phyloP scores from a whole-genome alignment of 2,329 filamentous ascomycete species.

The Fusarium stilboides region DNA sequence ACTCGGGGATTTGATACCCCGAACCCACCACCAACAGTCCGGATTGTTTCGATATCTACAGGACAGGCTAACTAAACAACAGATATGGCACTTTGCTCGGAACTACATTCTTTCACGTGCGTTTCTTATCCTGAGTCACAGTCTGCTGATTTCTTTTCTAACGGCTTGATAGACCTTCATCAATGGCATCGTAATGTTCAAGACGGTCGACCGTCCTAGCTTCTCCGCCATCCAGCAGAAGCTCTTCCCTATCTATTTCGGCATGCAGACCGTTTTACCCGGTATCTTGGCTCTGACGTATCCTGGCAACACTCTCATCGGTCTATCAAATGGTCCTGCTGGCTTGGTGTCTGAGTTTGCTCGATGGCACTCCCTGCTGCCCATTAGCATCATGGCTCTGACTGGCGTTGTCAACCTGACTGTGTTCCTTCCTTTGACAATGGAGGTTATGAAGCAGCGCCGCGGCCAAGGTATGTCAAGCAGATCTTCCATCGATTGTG shows the following conservation, averaged over 20 bases:
- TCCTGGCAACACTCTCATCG: slow-evolving; percentile 71
- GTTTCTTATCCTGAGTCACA: not conserved
- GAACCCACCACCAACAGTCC: no score
- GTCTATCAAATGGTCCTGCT: slow-evolving; percentile 63
- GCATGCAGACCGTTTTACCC: slow-evolving; percentile 83
- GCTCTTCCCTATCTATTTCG: slow-evolving; percentile 91
- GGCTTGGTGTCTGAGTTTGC: slow-evolving; percentile 74
- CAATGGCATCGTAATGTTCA: slow-evolving; percentile 82
- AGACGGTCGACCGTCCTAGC: slow-evolving; percentile 80
- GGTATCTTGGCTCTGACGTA: slow-evolving; percentile 83
- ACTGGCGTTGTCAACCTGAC: slow-evolving; percentile 79
- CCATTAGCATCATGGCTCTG: slow-evolving; percentile 79
- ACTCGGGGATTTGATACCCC: no score
- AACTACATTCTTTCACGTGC: slow-evolving; percentile 86
- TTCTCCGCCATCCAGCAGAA: slow-evolving; percentile 86
- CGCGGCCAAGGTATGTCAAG: slow-evolving; percentile 79
- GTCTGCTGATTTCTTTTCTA: slow-evolving; percentile 3
- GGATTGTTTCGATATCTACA: no score
- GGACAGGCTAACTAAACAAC: slow-evolving; percentile 41
- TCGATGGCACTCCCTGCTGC: slow-evolving; percentile 75
- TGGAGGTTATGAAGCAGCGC: slow-evolving; percentile 80
- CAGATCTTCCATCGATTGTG: not conserved
- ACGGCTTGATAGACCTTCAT: slow-evolving; percentile 75
- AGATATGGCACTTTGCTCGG: slow-evolving; percentile 93
- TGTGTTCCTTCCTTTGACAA: slow-evolving; percentile 82